Conservation (phyloP, 768 basidiomycete species). For the Gelatoporia subvermispora region DNA sequence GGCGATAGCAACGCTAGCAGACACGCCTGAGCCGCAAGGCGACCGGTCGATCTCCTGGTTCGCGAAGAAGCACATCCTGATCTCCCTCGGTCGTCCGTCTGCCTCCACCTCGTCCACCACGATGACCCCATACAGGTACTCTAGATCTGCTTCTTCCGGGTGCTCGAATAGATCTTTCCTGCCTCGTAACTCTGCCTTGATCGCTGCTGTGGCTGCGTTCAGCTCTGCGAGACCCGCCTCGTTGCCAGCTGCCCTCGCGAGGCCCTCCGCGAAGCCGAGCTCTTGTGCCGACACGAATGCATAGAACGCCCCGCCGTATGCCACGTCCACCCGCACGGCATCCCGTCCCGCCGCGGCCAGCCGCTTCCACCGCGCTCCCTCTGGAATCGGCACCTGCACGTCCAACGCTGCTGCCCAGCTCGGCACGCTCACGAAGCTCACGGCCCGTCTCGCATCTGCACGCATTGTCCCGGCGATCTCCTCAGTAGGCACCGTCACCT, state of each 20-base stretch:
- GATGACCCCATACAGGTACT: constrained; percentile 35
- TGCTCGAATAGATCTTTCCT: constrained; percentile 24
- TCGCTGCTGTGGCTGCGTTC: constrained; percentile 24
- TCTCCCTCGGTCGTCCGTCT: constrained; percentile 12
- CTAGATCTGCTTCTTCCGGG: constrained; percentile 28
- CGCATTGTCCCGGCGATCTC: constrained; percentile 10
- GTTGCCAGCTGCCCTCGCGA: constrained; percentile 6
- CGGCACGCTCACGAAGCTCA: constrained; percentile 32
- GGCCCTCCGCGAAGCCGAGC: constrained; percentile 30
- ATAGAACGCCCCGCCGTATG: constrained; percentile 38
- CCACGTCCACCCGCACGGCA: constrained; percentile 27
- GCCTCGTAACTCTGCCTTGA: constrained; percentile 22
- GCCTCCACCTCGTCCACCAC: constrained; percentile 24
- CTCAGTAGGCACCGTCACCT: constrained; percentile 25
- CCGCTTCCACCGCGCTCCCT: constrained; percentile 22
- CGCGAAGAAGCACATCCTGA: constrained; percentile 33
- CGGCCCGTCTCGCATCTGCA: constrained; percentile 26
- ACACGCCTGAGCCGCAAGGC: constrained; percentile 35
- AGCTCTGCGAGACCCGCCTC: constrained; percentile 18
- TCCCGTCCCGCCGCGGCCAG: constrained; percentile 10
- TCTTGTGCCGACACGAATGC: constrained; percentile 29
- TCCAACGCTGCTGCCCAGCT: constrained; percentile 28
- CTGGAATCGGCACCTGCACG: constrained; percentile 26
- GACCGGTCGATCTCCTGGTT: constrained; percentile 37
- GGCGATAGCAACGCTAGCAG: constrained; percentile 33